A percentile compares a stretch with the other conserved stretches of the same genome.
Evolutionary conservation across 768 basidiomycete species (phyloP).

Genomic region (Mycena alexandri): DNA sequence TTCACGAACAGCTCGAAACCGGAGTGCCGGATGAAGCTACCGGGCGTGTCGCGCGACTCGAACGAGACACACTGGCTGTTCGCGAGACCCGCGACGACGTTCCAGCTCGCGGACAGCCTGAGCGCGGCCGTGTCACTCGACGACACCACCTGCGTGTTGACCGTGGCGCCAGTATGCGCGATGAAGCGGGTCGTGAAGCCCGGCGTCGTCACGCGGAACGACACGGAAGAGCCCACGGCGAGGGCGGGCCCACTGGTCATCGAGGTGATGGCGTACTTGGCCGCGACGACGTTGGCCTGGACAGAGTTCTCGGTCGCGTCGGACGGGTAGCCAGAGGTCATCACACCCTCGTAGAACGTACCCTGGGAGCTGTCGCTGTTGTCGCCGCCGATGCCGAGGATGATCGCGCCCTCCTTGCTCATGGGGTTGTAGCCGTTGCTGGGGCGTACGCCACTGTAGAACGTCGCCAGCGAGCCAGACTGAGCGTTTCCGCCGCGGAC

Average conservation of each 20-base stretch:
- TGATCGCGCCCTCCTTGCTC: constrained; percentile 35
- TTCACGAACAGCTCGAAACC: constrained; percentile 17
- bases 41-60: constrained; percentile 25
- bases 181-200: constrained; percentile 25
- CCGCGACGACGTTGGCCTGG: constrained; percentile 25
- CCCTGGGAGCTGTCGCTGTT: constrained; percentile 23
- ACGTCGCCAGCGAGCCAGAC: constrained; percentile 30
- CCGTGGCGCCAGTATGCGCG: constrained; percentile 24
- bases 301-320: constrained; percentile 28
- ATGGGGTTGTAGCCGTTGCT: constrained; percentile 34
- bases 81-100: constrained; percentile 25
- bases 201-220: constrained; percentile 22
- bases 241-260: constrained; percentile 22
- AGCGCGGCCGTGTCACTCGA: constrained; percentile 17
- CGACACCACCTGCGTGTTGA: constrained; percentile 23
- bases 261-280: constrained; percentile 21
- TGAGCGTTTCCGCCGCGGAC: constrained; percentile 25
- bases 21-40: constrained; percentile 26
- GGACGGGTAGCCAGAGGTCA: constrained; percentile 28
- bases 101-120: constrained; percentile 28
- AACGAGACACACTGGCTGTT: constrained; percentile 27
- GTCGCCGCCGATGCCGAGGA: constrained; percentile 30
- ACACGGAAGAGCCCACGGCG: constrained; percentile 22
- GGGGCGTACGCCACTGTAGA: constrained; percentile 31
- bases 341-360: constrained; percentile 31